Evolutionary conservation across 306 rosid species (phyloP).

Genomic region (Hylodesmum podocarpum): DNA sequence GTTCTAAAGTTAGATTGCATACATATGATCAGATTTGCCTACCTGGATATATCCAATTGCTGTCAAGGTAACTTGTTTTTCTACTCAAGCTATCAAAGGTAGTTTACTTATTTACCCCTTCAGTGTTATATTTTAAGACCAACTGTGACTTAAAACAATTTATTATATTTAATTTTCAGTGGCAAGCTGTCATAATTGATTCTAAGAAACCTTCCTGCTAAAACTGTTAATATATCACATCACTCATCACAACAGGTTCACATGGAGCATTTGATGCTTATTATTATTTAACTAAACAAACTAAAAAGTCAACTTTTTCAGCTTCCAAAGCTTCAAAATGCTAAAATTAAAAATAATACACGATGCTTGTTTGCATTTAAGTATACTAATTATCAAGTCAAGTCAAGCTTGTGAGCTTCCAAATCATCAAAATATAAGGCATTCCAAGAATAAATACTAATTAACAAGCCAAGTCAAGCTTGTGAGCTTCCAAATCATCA

Average conservation of each 20-base stretch:
- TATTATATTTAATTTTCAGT: neutral
- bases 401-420: neutral
- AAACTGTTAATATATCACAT: neutral
- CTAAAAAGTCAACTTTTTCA: neutral
- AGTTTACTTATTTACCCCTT: neutral
- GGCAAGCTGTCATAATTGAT: neutral
- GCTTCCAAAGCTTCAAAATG: neutral
- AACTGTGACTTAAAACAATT: slow-evolving; percentile 11
- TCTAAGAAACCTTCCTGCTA: neutral
- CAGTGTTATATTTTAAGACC: neutral
- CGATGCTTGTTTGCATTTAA: neutral
- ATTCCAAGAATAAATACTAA: slow-evolving; percentile 37
- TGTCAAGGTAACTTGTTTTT: neutral
- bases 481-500: neutral
- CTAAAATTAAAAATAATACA: neutral
- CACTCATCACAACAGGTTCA: neutral
- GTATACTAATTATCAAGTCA: neutral
- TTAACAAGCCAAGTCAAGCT: neutral
- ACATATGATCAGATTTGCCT: neutral
- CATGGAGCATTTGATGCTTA: neutral
- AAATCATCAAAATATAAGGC: slow-evolving; percentile 6
- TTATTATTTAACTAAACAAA: neutral
- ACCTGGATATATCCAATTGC: too few relatives aligned
- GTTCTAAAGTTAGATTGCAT: neutral
- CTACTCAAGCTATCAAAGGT: neutral